phyloP scores from a whole-genome alignment of 495 filamentous ascomycete genomes.

The Immersiella caudata region DNA sequence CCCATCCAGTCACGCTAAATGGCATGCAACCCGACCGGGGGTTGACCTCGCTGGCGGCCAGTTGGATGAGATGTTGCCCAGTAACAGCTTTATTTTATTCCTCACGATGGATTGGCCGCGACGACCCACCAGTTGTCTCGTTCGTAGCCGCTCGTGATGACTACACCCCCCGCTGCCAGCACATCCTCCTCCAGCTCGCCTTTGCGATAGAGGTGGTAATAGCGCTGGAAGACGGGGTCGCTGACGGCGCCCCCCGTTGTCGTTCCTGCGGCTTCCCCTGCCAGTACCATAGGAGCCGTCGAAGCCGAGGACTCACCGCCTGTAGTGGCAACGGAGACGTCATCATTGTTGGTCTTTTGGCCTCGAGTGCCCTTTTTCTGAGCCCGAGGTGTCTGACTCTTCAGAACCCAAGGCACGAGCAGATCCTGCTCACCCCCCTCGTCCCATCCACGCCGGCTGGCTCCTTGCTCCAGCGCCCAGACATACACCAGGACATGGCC shows the following conservation, averaged over 20 bases:
- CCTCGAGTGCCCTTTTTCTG: constrained; percentile 14
- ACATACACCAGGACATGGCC: constrained; percentile 84
- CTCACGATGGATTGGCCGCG: constrained; percentile 34
- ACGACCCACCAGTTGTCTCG: constrained; percentile 97
- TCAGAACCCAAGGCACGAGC: constrained; percentile 94
- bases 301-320: constrained; percentile 29
- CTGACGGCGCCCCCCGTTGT: constrained; percentile 16
- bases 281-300: background rate
- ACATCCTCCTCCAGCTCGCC: constrained; percentile 88
- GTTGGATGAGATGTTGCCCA: constrained; percentile 3
- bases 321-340: constrained; percentile 24
- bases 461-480: constrained; percentile 95
- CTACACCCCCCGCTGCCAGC: constrained; percentile 68
- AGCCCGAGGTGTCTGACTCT: constrained; percentile 32
- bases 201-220: constrained; percentile 90
- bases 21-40: constrained; percentile 5
- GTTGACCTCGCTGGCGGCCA: constrained; percentile 5
- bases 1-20: constrained; percentile 18
- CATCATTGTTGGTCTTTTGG: constrained; percentile 11
- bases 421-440: constrained; percentile 86
- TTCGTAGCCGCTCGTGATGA: constrained; percentile 87
- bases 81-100: constrained; percentile 16
- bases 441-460: constrained; percentile 89
- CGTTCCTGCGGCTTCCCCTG: constrained; percentile 14
- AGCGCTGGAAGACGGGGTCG: constrained; percentile 74